These are phyloP conservation scores for Silybum marianum DNA, from an alignment of 129 eudicot species.

Conservation along the genomic window DNA sequence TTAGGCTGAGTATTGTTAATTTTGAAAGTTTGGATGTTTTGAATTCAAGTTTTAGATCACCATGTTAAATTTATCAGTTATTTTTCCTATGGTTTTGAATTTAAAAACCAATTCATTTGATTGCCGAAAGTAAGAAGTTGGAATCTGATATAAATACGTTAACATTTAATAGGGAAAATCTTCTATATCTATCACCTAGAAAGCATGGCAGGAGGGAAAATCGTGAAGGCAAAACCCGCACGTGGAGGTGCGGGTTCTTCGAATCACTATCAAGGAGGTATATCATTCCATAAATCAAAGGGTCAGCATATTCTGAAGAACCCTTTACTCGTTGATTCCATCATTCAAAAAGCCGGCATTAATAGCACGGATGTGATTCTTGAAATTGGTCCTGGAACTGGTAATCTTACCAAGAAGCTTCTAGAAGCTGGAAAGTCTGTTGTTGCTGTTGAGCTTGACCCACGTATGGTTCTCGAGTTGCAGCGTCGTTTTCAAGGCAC, in stretches of 20 bases:
- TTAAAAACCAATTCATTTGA: background rate
- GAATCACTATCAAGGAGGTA: constrained; percentile 87
- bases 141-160: background rate
- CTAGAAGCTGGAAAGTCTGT: constrained; percentile 92
- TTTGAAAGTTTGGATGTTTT: background rate
- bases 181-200: background rate
- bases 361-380: constrained; percentile 75
- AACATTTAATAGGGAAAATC: background rate
- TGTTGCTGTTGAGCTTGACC: constrained; percentile 89
- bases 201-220: constrained; percentile 93
- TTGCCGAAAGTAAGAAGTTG: background rate
- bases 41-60: background rate
- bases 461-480: constrained; percentile 96
- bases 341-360: constrained; percentile 87
- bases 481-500: constrained; percentile 94
- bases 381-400: constrained; percentile 99
- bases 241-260: constrained; percentile 45
- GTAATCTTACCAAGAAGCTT: constrained; percentile 94
- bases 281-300: constrained; percentile 86
- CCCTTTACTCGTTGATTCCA: constrained; percentile 74
- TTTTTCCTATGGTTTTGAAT: background rate
- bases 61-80: background rate
- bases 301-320: constrained; percentile 94
- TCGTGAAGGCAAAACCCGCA: constrained; percentile 58
- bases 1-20: background rate